Evolutionary conservation across 2,329 filamentous ascomycete species (phyloP).

Genomic region (Helicocarpus griseus): DNA sequence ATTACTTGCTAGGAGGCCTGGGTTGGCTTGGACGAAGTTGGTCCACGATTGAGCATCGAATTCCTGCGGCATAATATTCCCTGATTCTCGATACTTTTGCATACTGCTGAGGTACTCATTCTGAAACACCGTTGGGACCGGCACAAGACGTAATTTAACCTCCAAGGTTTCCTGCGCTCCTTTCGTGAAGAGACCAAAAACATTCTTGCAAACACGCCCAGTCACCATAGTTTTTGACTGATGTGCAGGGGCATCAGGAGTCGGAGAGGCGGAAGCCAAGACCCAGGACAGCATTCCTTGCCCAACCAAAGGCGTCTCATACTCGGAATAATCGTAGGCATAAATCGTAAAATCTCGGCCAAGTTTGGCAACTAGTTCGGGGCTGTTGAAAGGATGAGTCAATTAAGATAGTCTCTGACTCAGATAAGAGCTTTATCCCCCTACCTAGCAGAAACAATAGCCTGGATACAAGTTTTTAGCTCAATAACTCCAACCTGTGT

Average conservation of each 20-base stretch:
- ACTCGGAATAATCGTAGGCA: slow-evolving; percentile 92
- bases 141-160: slow-evolving; percentile 79
- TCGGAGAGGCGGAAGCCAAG: slow-evolving; percentile 52
- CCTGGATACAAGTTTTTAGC: slow-evolving; percentile 74
- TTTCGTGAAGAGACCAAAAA: slow-evolving; percentile 72
- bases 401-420: slow-evolving; percentile 5
- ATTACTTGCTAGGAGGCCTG: slow-evolving; percentile 29
- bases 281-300: slow-evolving; percentile 91
- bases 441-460: slow-evolving; percentile 57
- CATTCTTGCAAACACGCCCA: slow-evolving; percentile 78
- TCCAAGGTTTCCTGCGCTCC: slow-evolving; percentile 78
- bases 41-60: slow-evolving; percentile 71
- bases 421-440: slow-evolving; percentile 13
- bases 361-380: slow-evolving; percentile 67
- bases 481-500: slow-evolving; percentile 81
- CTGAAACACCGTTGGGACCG: slow-evolving; percentile 57
- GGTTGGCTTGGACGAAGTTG: slow-evolving; percentile 64
- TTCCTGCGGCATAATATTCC: slow-evolving; percentile 47
- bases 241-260: slow-evolving; percentile 45
- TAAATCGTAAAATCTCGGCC: slow-evolving; percentile 91
- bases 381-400: slow-evolving; percentile 43
- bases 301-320: slow-evolving; percentile 83
- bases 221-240: slow-evolving; percentile 64
- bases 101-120: slow-evolving; percentile 52
- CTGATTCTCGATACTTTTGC: slow-evolving; percentile 51